These are phyloP conservation scores for Larix kaempferi DNA, from an alignment of 75 land plant genomes.

Conservation along the genomic window DNA sequence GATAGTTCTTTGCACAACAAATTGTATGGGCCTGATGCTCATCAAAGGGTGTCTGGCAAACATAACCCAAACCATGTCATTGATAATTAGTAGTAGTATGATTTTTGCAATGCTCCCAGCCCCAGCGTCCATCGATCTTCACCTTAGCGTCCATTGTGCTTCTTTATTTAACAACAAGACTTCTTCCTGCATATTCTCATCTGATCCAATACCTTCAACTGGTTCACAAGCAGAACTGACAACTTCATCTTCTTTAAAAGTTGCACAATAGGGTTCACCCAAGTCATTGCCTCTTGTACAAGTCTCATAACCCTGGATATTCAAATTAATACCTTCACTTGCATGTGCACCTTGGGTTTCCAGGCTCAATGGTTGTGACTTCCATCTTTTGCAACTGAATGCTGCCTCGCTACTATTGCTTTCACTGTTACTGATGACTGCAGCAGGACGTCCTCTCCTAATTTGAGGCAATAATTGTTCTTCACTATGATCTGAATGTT, in stretches of 20 bases:
- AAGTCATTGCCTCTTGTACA: neutral
- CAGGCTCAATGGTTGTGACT: neutral
- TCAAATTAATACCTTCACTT: neutral
- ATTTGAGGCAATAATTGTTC: neutral
- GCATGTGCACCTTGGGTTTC: neutral
- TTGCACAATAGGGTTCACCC: neutral
- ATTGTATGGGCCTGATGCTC: too few relatives aligned
- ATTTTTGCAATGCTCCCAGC: neutral
- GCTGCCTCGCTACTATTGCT: neutral
- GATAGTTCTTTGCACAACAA: too few relatives aligned
- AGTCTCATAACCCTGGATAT: neutral
- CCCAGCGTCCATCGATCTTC: neutral
- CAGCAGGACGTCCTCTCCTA: neutral
- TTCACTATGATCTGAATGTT: neutral
- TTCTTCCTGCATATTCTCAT: neutral
- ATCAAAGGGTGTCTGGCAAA: too few relatives aligned
- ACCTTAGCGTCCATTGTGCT: neutral
- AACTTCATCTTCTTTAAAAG: neutral
- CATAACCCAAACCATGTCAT: too few relatives aligned
- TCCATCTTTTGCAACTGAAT: neutral
- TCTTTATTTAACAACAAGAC: neutral
- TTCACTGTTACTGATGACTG: neutral
- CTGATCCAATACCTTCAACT: neutral
- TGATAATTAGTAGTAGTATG: neutral
- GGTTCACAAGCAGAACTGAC: neutral